phyloP scores from a whole-genome alignment of 2,329 filamentous ascomycete species.

The Scedosporium dehoogii region DNA sequence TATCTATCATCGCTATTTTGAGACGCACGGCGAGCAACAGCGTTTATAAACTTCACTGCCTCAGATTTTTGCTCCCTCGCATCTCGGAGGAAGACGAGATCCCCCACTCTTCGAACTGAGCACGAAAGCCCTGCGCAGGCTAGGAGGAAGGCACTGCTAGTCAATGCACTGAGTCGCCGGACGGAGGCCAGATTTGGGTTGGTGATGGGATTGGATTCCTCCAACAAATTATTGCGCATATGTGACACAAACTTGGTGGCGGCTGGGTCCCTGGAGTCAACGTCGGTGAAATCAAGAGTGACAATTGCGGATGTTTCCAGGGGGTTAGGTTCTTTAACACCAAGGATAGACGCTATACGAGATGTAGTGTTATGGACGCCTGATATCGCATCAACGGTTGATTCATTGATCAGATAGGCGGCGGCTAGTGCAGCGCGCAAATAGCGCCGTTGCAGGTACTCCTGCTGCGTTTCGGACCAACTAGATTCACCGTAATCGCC shows the following conservation, averaged over 20 bases:
- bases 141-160: slow-evolving; percentile 50
- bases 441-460: slow-evolving; percentile 53
- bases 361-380: slow-evolving; percentile 8
- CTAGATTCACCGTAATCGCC: slow-evolving; percentile 47
- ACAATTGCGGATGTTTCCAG: slow-evolving; percentile 22
- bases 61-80: slow-evolving; percentile 54
- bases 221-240: slow-evolving; percentile 44
- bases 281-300: slow-evolving; percentile 15
- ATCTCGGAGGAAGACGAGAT: slow-evolving; percentile 54
- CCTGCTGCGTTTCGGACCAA: slow-evolving; percentile 50
- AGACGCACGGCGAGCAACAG: slow-evolving; percentile 35
- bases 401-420: slow-evolving; percentile 56
- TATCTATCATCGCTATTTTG: slow-evolving; percentile 53
- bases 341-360: slow-evolving; percentile 33
- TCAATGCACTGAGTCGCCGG: slow-evolving; percentile 51
- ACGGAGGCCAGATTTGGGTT: slow-evolving; percentile 45
- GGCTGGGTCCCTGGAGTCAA: slow-evolving; percentile 22
- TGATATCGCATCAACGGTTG: slow-evolving; percentile 43
- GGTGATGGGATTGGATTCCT: slow-evolving; percentile 55
- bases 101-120: slow-evolving; percentile 44
- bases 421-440: slow-evolving; percentile 57
- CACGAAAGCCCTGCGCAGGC: slow-evolving; percentile 39
- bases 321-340: slow-evolving; percentile 45
- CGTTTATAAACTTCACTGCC: slow-evolving; percentile 48
- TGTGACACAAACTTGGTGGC: slow-evolving; percentile 29